These are phyloP conservation scores for Rhizophagus sp. DNA, from an alignment of 192 early-diverging fungal species.

Conservation along the genomic window DNA sequence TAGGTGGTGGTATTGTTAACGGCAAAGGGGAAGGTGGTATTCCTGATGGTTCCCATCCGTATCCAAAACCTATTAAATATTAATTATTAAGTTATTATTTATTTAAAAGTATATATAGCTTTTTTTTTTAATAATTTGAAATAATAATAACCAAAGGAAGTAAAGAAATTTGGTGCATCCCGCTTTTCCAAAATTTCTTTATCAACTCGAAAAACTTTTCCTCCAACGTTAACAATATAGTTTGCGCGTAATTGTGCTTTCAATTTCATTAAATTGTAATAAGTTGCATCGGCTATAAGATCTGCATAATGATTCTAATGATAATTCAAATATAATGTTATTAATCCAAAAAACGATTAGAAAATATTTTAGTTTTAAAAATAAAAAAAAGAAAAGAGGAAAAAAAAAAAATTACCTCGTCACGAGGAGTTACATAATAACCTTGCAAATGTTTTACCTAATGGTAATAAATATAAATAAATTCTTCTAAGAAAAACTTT, in stretches of 20 bases:
- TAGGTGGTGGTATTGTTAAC: slow-evolving; percentile 28
- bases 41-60: slow-evolving; percentile 15
- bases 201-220: slow-evolving; percentile 50
- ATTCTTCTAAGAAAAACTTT: not conserved
- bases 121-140: slow-evolving; percentile 24
- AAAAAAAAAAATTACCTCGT: slow-evolving; percentile 43
- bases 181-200: slow-evolving; percentile 48
- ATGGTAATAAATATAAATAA: not conserved
- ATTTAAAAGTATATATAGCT: not conserved
- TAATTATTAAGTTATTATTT: not conserved
- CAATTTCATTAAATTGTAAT: slow-evolving; percentile 38
- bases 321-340: not conserved
- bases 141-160: slow-evolving; percentile 34
- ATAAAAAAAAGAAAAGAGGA: no score
- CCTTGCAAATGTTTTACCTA: slow-evolving; percentile 53
- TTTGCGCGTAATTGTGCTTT: slow-evolving; percentile 32
- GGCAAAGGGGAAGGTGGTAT: not conserved
- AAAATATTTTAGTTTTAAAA: not conserved
- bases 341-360: no score
- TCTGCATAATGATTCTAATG: slow-evolving; percentile 42
- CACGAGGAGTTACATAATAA: slow-evolving; percentile 48
- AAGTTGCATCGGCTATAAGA: slow-evolving; percentile 38
- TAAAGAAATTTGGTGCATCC: slow-evolving; percentile 46
- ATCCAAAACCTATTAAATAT: slow-evolving; percentile 10
- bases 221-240: slow-evolving; percentile 53